Conservation (phyloP, 164 flowering plant species). For the Cinnamomum micranthum region DNA sequence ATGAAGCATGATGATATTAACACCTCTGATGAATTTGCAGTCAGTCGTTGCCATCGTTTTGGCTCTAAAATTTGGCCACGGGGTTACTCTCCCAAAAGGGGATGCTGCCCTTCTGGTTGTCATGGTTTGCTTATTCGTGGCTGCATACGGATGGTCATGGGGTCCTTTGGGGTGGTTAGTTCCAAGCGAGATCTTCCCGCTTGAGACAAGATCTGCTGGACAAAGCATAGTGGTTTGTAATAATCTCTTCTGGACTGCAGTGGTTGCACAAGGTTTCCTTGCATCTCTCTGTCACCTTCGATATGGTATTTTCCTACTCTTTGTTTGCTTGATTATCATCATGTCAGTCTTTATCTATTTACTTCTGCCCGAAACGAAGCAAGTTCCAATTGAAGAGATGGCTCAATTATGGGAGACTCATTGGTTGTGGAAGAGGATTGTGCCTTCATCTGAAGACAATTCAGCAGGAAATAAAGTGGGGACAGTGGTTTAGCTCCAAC, state of each 20-base stretch:
- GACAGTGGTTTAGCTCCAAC: background rate
- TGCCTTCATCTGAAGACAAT: conserved; percentile 7
- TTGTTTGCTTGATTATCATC: conserved; percentile 51
- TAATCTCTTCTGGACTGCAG: conserved; percentile 80
- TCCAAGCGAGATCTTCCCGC: conserved; percentile 87
- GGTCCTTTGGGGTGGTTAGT: conserved; percentile 96
- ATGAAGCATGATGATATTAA: background rate
- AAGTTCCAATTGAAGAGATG: conserved; percentile 86
- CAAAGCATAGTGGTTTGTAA: conserved; percentile 85
- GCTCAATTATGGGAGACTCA: conserved; percentile 55
- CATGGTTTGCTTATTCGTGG: conserved; percentile 49
- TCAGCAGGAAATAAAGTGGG: background rate
- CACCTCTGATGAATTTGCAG: conserved; percentile 29
- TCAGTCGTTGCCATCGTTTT: conserved; percentile 50
- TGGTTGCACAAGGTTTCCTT: conserved; percentile 78
- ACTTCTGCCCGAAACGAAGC: conserved; percentile 90
- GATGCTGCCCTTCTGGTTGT: conserved; percentile 55
- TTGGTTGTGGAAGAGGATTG: conserved; percentile 64
- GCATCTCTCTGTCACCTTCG: conserved; percentile 70
- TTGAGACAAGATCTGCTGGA: conserved; percentile 89
- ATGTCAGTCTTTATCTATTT: conserved; percentile 75
- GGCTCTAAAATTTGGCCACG: conserved; percentile 71
- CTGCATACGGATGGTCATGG: conserved; percentile 68
- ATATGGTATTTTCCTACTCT: conserved; percentile 80
- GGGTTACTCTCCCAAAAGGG: conserved; percentile 46